Evolutionary conservation across 176 grass and related monocot genomes (phyloP), one percentile per base, ranked within the genome.

Genomic region (Oropetium thomaeum): DNA sequence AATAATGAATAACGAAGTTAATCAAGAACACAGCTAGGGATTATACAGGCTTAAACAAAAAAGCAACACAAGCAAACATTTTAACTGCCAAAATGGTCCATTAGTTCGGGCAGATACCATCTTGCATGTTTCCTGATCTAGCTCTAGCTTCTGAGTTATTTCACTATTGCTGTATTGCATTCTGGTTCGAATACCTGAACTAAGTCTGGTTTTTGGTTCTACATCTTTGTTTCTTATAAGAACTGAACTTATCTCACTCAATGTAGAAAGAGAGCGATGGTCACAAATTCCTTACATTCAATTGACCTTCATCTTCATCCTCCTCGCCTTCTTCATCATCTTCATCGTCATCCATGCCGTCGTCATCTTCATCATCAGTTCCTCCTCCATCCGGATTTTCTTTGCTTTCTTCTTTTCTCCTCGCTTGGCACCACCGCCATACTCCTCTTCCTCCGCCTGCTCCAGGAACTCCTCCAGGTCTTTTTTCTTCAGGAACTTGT

Each of bases 401-500:
- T 6, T 37, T 1, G 15, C 54, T 39, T 87, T 86, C 64, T 73
- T 71, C 23, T 82, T 89, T 70, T 66, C 73, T 78, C 76, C 69
- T 52, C 44, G 43, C 32, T 77, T 83, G 35, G 55, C 67, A 59
- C 44, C 60, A 4, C 49, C 48, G 55, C 86, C 94, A 40, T 97
- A 97, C 77, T 91, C 90, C 55, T 75, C 65, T 19, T 82, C 88
- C 43, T 97, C 90, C 19, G 75, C 90, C 63, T 89, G 79, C 52
- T 75, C 48, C 51, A 97, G 49, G 62, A 90, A 97, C 48, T 83
- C 65, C 27, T 89, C 81, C 58, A 97, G 78, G 16, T 93, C 86
- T 41, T 93, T 77, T 6, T 87, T 84, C 78, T 89, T 97, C 33
- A 97, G 74, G 70, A 97, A 97, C 22, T 81, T 37, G 75, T 97